These are phyloP conservation scores for Ophiocordyceps unilateralis DNA, from an alignment of 2,329 filamentous ascomycete species.

Conservation along the genomic window DNA sequence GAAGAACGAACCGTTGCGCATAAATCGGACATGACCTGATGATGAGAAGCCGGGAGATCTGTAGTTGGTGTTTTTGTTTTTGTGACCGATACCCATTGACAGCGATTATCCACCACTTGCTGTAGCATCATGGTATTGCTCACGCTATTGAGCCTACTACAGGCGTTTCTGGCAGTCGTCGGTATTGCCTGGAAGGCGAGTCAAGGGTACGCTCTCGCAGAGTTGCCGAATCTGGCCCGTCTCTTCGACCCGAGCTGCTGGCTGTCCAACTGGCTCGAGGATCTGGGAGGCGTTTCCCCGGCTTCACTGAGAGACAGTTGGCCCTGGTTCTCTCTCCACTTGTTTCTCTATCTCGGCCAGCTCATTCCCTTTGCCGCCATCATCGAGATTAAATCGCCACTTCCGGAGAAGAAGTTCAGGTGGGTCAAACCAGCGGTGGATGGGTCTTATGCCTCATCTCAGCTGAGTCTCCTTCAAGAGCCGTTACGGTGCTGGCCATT, in stretches of 20 bases:
- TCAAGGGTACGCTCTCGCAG: slow-evolving; percentile 1
- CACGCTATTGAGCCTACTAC: slow-evolving; percentile 1
- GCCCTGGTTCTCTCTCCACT: slow-evolving; percentile 5
- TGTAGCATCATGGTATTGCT: neutral
- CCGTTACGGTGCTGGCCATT: neutral
- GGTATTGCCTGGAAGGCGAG: slow-evolving; percentile 3
- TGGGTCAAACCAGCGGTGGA: too few species aligned
- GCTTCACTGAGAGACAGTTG: neutral
- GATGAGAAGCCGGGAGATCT: too few species aligned
- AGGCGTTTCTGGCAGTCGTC: neutral
- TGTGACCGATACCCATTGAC: too few species aligned
- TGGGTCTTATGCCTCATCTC: too few species aligned
- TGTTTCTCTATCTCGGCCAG: slow-evolving; percentile 4
- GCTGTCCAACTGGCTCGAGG: neutral
- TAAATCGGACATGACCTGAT: too few species aligned
- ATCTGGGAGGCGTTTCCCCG: neutral
- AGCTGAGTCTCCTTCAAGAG: neutral
- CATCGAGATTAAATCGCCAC: neutral
- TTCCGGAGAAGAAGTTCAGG: neutral
- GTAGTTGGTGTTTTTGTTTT: too few species aligned
- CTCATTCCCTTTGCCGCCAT: slow-evolving; percentile 1
- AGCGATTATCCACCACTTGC: too few species aligned
- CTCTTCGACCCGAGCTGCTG: neutral
- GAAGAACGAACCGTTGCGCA: too few species aligned
- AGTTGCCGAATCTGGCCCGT: neutral